A percentile compares a stretch with the other conserved stretches of the same genome.
Conservation (phyloP, 192 early-diverging fungal genomes). For the Backusella australiensis region DNA sequence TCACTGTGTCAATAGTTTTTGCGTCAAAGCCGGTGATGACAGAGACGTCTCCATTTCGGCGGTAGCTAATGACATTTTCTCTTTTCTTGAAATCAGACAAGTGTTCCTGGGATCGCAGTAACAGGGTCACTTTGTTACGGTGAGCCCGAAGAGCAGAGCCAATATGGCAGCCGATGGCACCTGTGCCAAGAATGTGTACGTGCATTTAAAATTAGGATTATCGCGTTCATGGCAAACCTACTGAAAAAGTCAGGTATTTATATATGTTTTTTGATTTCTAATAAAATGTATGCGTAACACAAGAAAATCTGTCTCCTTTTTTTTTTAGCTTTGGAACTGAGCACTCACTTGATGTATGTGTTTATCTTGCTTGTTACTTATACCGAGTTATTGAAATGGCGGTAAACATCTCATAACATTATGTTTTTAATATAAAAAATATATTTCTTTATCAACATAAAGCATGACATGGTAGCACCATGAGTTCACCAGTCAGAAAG, state of each 20-base stretch:
- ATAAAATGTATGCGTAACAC: background rate
- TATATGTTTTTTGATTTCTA: background rate
- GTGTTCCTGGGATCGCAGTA: constrained; percentile 43
- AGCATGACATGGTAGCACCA: no score
- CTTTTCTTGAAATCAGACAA: constrained; percentile 9
- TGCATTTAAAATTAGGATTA: constrained; percentile 8
- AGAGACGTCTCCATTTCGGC: background rate
- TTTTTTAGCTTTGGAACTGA: background rate
- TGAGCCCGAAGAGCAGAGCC: constrained; percentile 51
- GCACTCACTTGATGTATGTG: background rate
- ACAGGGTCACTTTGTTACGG: constrained; percentile 49
- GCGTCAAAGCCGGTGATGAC: background rate
- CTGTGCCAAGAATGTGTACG: constrained; percentile 66
- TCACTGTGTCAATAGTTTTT: background rate
- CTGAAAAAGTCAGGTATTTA: background rate
- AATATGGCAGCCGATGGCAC: constrained; percentile 67
- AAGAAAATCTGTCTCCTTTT: background rate
- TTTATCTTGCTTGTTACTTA: background rate
- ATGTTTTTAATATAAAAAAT: no score
- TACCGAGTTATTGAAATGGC: background rate
- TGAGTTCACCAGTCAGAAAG: no score
- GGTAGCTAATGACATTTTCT: constrained; percentile 14
- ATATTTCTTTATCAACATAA: no score
- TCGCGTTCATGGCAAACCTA: background rate
- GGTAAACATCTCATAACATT: no score